A percentile compares a stretch with the other conserved stretches of the same genome.
phyloP scores from a whole-genome alignment of 768 basidiomycete genomes.

The Leucocoprinus birnbaumii region DNA sequence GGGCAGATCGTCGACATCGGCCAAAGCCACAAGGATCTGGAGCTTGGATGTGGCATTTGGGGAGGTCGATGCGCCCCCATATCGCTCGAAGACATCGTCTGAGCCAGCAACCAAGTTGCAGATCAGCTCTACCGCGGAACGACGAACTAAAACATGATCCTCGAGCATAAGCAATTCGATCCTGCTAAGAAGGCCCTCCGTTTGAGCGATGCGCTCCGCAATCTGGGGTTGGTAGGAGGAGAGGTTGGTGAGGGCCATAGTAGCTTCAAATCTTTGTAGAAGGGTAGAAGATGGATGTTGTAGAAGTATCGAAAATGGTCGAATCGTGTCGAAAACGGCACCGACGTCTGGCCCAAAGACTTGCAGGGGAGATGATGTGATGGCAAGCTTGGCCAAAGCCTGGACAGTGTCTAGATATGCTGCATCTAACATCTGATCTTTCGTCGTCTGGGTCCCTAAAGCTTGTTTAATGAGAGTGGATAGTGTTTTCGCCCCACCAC shows the following conservation, averaged over 20 bases:
- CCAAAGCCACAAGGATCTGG: slow-evolving; percentile 80
- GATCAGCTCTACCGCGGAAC: slow-evolving; percentile 87
- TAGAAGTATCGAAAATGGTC: slow-evolving; percentile 74
- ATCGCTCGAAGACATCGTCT: slow-evolving; percentile 73
- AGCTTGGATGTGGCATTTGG: slow-evolving; percentile 58
- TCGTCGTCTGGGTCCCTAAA: slow-evolving; percentile 28
- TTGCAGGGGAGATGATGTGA: slow-evolving; percentile 86
- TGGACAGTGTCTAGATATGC: slow-evolving; percentile 64
- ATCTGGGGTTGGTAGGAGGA: slow-evolving; percentile 71
- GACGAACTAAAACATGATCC: slow-evolving; percentile 76
- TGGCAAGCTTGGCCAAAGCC: slow-evolving; percentile 88
- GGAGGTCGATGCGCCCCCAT: slow-evolving; percentile 44
- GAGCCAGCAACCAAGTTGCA: slow-evolving; percentile 88
- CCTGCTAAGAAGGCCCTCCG: slow-evolving; percentile 57
- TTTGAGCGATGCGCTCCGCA: slow-evolving; percentile 63
- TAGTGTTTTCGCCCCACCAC: slow-evolving; percentile 73
- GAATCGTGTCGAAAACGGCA: slow-evolving; percentile 77
- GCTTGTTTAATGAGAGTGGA: slow-evolving; percentile 52
- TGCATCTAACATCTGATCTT: slow-evolving; percentile 24
- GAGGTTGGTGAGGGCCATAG: slow-evolving; percentile 97
- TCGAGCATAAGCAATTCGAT: slow-evolving; percentile 77
- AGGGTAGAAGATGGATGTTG: slow-evolving; percentile 64
- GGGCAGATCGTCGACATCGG: slow-evolving; percentile 80
- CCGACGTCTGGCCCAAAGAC: slow-evolving; percentile 87
- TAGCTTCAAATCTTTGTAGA: slow-evolving; percentile 85